Percentiles rank a stretch among this genome's conserved stretches.
Conservation (phyloP, 139 green algal species). For the Picochlorum sp. region DNA sequence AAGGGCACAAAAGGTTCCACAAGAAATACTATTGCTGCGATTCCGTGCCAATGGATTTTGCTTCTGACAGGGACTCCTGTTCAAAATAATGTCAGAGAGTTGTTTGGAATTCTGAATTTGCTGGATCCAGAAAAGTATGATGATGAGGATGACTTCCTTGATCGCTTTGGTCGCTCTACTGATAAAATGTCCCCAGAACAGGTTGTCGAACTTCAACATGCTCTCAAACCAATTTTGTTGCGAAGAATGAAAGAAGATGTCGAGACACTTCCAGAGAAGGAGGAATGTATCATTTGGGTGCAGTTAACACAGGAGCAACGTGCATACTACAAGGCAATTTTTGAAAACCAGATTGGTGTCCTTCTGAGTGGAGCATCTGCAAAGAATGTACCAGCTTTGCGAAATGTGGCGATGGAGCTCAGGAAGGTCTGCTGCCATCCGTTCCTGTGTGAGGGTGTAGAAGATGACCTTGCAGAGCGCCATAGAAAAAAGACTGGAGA, state of each 20-base stretch:
- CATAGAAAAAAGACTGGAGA: slow-evolving; percentile 4
- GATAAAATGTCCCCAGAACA: slow-evolving; percentile 43
- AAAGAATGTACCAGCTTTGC: slow-evolving; percentile 66
- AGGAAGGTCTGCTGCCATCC: slow-evolving; percentile 94
- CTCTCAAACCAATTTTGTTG: slow-evolving; percentile 77
- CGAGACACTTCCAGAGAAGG: slow-evolving; percentile 87
- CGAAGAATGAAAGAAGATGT: slow-evolving; percentile 97
- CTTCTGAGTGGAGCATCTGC: slow-evolving; percentile 41
- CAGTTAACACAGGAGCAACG: slow-evolving; percentile 79
- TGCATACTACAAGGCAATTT: slow-evolving; percentile 68
- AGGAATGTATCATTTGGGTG: slow-evolving; percentile 65
- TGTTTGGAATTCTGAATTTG: slow-evolving; percentile 76
- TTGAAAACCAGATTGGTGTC: slow-evolving; percentile 46
- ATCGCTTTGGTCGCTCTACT: slow-evolving; percentile 34
- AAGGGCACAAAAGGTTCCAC: slow-evolving; percentile 55
- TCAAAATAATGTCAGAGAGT: slow-evolving; percentile 91
- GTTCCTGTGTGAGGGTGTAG: slow-evolving; percentile 79
- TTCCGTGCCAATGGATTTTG: slow-evolving; percentile 65
- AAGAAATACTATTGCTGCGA: slow-evolving; percentile 35
- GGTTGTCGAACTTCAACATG: slow-evolving; percentile 52
- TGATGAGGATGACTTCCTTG: slow-evolving; percentile 57
- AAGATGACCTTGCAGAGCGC: slow-evolving; percentile 58
- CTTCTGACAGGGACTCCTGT: slow-evolving; percentile 89
- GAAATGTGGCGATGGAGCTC: slow-evolving; percentile 92
- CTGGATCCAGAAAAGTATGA: slow-evolving; percentile 44